Conservation (phyloP, 2,329 filamentous ascomycete species). For the Plenodomus tracheiphilus region DNA sequence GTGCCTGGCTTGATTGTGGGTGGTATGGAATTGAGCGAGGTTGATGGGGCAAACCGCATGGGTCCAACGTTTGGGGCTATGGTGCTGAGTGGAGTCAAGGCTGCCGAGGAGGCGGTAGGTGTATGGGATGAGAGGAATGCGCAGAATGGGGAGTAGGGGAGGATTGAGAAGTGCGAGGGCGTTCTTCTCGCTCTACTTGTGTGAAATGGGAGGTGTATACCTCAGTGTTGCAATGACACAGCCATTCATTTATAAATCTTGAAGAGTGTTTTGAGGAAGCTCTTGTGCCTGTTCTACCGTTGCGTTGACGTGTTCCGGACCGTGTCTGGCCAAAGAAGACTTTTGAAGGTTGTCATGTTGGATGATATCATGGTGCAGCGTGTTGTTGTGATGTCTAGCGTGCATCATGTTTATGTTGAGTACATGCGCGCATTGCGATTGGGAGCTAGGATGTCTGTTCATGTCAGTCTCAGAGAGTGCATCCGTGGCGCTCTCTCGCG, state of each 20-base stretch:
- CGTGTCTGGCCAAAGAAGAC: too few species aligned
- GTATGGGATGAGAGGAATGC: constrained; percentile 78
- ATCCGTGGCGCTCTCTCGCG: too few species aligned
- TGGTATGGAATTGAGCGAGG: constrained; percentile 90
- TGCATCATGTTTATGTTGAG: too few species aligned
- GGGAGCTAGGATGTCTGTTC: not conserved
- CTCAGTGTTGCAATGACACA: not conserved
- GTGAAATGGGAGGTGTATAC: not conserved
- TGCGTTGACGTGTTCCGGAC: too few species aligned
- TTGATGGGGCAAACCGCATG: constrained; percentile 92
- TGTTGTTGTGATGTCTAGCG: not conserved
- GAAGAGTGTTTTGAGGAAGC: too few species aligned
- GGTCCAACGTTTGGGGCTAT: constrained; percentile 88
- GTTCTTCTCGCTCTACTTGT: too few species aligned
- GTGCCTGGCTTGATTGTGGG: constrained; percentile 88
- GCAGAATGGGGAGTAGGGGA: constrained; percentile 64
- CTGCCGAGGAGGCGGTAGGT: constrained; percentile 80
- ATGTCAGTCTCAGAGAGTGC: not conserved
- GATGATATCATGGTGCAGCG: not conserved
- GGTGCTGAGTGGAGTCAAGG: constrained; percentile 85
- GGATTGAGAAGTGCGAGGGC: not conserved
- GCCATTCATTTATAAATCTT: not conserved
- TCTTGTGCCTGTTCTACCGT: too few species aligned
- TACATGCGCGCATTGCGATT: not conserved
- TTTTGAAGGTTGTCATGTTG: too few species aligned